Evolutionary conservation across 352 stramenopile species (phyloP), one percentile per base, ranked within the genome.

Genomic region (Globisporangium irregulare): DNA sequence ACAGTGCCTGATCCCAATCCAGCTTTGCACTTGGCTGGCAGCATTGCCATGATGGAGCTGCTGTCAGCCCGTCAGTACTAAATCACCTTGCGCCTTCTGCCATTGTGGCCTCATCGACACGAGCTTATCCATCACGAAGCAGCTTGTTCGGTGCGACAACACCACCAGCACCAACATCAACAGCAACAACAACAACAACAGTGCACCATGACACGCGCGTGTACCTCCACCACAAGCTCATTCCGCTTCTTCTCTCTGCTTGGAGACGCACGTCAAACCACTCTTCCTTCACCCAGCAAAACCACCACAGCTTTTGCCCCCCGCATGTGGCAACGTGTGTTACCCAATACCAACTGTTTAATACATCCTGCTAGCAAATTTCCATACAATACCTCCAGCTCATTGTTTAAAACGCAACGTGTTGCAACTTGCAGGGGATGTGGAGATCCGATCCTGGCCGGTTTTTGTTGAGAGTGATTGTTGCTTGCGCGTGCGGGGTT

Each of bases 141-240:
- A 51, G 8, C 6, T n/a, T 12, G 15, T 10, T 22, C 18, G 5
- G 43, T 51, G 43, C 18, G 43, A 51, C 43, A 51, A 51, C 41
- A 50, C 18, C 15, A 50, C 5, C 43, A 8, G 1, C 43, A 20
- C 38, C 38, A 15, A 18, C 15, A 50, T 1, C 43, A 51, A 51
- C 43, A 51, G 41, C 14, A 51, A 20, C 57, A 48, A 3, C 36
- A 51, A 43, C 10, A 43, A 15, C 36, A 18, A 41, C 36, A 43
- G 36, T 20, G 36, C 36, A 63, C 12, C n/a, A 29, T 15, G 0
- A 22, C 58, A 53, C 25, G 9, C 8, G 57, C 34, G 57, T 27
- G 20, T 29, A 15, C 59, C n/a, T 15, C 24, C 59, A 38, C 59
- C 59, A 65, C 59, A 65, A 57, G 59, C 59, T 56, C 59, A 57